Evolutionary conservation across 2,329 filamentous ascomycete species (phyloP).

Genomic region (Colletotrichum filicis): DNA sequence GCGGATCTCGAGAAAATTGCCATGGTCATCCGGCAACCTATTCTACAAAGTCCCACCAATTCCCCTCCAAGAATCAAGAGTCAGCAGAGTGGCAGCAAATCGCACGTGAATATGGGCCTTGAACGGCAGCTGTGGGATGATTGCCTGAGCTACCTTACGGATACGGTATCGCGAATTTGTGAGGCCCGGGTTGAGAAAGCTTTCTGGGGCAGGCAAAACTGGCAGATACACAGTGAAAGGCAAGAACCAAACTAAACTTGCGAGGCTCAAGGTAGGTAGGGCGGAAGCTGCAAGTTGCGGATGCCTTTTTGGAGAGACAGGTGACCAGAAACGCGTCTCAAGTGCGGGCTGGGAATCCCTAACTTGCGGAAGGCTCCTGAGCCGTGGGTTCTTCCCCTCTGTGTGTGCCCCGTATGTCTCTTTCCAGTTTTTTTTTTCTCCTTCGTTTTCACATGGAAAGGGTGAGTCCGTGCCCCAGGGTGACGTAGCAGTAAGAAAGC

Average conservation of each 20-base stretch:
- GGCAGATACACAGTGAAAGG: too few species aligned
- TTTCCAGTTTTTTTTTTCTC: too few species aligned
- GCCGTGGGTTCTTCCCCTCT: not conserved
- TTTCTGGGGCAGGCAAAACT: too few species aligned
- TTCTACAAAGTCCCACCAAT: not conserved
- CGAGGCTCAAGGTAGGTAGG: too few species aligned
- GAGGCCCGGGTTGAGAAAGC: too few species aligned
- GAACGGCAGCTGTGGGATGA: not conserved
- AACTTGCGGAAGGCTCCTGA: not conserved
- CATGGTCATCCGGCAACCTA: constrained; percentile 24
- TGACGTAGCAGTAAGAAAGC: constrained; percentile 13
- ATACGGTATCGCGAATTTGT: not conserved
- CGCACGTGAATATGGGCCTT: constrained; percentile 22
- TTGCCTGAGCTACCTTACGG: not conserved
- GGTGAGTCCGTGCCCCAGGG: constrained; percentile 17
- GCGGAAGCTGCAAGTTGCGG: too few species aligned
- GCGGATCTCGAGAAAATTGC: constrained; percentile 25
- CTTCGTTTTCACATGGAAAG: constrained; percentile 29
- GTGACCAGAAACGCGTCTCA: constrained; percentile 2
- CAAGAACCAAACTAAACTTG: too few species aligned
- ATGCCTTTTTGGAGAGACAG: not conserved
- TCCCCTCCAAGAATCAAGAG: constrained; percentile 7
- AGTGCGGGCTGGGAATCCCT: not conserved
- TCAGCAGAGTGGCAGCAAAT: not conserved
- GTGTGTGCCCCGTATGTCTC: too few species aligned